Percentiles rank a stretch among this genome's conserved stretches.
Conservation (phyloP, 495 filamentous ascomycete species). For the Aspergillus mulundensis region DNA sequence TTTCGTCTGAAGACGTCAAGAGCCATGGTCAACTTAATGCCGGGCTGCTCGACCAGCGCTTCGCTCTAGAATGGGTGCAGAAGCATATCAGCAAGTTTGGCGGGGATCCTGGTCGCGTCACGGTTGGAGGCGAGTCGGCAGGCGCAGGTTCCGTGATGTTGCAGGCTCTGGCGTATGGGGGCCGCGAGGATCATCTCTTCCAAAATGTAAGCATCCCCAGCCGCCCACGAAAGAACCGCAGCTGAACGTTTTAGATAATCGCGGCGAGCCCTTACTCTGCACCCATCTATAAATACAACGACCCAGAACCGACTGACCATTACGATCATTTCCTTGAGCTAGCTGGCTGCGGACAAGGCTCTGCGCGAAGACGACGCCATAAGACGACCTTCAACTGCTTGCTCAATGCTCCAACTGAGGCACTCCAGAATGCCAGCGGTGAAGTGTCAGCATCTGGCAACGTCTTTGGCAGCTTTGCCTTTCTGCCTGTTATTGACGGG, state of each 20-base stretch:
- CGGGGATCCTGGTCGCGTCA: constrained; percentile 37
- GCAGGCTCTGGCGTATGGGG: constrained; percentile 50
- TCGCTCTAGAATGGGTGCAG: constrained; percentile 58
- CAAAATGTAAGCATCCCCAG: constrained; percentile 15
- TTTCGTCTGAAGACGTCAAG: constrained; percentile 54
- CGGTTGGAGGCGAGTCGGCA: constrained; percentile 35
- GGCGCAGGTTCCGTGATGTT: constrained; percentile 49
- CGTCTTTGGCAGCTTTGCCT: constrained; percentile 51
- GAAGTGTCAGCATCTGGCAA: constrained; percentile 40
- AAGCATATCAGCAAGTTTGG: constrained; percentile 47
- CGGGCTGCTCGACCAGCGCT: constrained; percentile 61
- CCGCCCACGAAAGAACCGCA: no score
- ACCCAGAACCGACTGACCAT: constrained; percentile 44
- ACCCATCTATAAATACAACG: constrained; percentile 47
- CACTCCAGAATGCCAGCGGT: constrained; percentile 54
- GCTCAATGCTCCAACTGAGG: constrained; percentile 41
- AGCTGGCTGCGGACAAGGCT: constrained; percentile 43
- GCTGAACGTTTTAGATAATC: constrained; percentile 33
- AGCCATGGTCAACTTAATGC: constrained; percentile 47
- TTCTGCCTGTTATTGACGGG: constrained; percentile 62
- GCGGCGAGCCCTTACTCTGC: constrained; percentile 51
- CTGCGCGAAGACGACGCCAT: not conserved
- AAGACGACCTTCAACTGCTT: constrained; percentile 52
- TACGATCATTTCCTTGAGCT: constrained; percentile 54
- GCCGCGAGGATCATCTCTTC: constrained; percentile 20